Conservation (phyloP, 495 filamentous ascomycete genomes). For the Neurospora sp. region DNA sequence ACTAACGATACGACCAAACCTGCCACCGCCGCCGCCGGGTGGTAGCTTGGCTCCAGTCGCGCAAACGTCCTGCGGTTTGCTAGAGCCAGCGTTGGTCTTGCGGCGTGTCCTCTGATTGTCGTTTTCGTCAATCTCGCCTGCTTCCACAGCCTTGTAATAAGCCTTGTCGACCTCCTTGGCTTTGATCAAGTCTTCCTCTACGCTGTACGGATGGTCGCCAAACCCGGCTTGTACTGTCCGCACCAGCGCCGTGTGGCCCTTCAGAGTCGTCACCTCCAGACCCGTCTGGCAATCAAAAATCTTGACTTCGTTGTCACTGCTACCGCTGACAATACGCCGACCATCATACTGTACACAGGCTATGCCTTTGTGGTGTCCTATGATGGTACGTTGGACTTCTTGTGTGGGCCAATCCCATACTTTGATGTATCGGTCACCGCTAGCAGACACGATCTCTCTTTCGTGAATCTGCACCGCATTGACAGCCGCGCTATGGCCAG, state of each 20-base stretch:
- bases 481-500: conserved; percentile 82
- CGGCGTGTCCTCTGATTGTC: conserved; percentile 28
- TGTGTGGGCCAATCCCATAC: conserved; percentile 86
- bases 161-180: conserved; percentile 60
- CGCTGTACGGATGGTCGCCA: conserved; percentile 73
- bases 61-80: conserved; percentile 62
- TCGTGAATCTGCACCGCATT: conserved; percentile 91
- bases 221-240: conserved; percentile 92
- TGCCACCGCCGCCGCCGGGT: conserved; percentile 78
- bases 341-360: conserved; percentile 96
- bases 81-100: conserved; percentile 63
- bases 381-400: conserved; percentile 59
- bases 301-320: conserved; percentile 88
- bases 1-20: conserved; percentile 81
- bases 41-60: conserved; percentile 74
- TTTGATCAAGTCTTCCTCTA: conserved; percentile 58
- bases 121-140: conserved; percentile 40
- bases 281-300: conserved; percentile 81
- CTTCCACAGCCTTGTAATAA: conserved; percentile 59
- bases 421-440: conserved; percentile 84
- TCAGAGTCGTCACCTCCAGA: conserved; percentile 78
- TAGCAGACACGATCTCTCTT: conserved; percentile 83
- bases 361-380: conserved; percentile 90
- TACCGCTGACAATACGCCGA: conserved; percentile 91
- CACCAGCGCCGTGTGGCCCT: conserved; percentile 72